These are phyloP conservation scores for Plasmopara halstedii DNA, from an alignment of 352 stramenopile genomes.

Conservation along the genomic window DNA sequence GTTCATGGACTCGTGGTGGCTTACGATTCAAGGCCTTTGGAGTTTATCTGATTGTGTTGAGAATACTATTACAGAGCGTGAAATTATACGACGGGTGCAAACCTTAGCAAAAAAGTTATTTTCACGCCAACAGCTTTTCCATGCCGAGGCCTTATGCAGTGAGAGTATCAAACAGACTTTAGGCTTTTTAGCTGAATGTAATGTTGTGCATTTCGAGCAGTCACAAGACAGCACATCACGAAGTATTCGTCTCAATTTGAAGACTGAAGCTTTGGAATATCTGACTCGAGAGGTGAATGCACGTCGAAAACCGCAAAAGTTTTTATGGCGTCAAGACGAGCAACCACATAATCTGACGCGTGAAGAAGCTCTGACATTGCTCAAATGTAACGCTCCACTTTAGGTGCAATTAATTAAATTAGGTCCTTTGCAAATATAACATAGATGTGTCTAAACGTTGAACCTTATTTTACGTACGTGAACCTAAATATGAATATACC, in stretches of 20 bases:
- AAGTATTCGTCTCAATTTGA: conserved; percentile 21
- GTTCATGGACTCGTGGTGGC: conserved; percentile 70
- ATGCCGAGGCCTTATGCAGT: conserved; percentile 66
- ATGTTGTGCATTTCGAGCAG: conserved; percentile 27
- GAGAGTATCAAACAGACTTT: conserved; percentile 72
- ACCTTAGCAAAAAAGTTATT: conserved; percentile 48
- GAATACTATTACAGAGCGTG: conserved; percentile 27
- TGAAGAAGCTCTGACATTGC: conserved; percentile 23
- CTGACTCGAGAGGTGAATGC: conserved; percentile 35
- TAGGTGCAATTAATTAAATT: too few relatives aligned
- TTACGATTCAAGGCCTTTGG: conserved; percentile 44
- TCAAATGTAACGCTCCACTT: conserved; percentile 13
- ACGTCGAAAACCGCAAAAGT: conserved; percentile 35
- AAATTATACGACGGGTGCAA: conserved; percentile 49
- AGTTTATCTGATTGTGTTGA: conserved; percentile 17
- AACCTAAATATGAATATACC: too few relatives aligned
- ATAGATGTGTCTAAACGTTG: too few relatives aligned
- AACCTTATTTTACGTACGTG: too few relatives aligned
- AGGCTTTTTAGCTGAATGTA: conserved; percentile 49
- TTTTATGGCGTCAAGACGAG: conserved; percentile 38
- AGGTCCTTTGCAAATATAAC: too few relatives aligned
- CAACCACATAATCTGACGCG: conserved; percentile 17
- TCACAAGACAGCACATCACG: conserved; percentile 21
- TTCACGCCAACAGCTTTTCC: conserved; percentile 25
- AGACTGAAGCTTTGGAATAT: conserved; percentile 11